Evolutionary conservation across 768 basidiomycete genomes (phyloP), one percentile per base, ranked within the genome.

Genomic region (Naganishia vaughanmartiniae): DNA sequence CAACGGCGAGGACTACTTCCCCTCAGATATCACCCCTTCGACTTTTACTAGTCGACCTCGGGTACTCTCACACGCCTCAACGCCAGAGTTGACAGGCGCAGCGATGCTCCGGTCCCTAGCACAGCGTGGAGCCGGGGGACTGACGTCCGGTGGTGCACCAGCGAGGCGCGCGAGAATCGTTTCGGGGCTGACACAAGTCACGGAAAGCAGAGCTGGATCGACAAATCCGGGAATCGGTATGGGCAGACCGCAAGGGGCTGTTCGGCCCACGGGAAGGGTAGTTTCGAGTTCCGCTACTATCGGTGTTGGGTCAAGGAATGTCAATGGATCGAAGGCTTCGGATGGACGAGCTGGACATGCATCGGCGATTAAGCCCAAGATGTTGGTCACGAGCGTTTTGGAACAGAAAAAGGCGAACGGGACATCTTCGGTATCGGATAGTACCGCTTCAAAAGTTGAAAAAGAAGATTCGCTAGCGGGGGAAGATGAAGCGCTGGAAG

Each of bases 31-130:
- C 11, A 6, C 65, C 24, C 48, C 65, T 6, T 26, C 65, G 4
- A 34, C 48, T 11, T 66, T 48, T n/a, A 42, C 68, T 3, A 69
- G 34, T 34, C 55, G 68, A 30, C 68, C 68, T 14, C 36, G 68
- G 11, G 68, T 69, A 11, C 46, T 69, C 45, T 34, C 68, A 7
- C 33, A 58, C 56, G 56, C 58, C 10, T 69, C 68, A 9, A 26
- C 57, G 15, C 45, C 68, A 2, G 68, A 69, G 12, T 7, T 42
- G 12, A 31, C 45, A 24, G 55, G 24, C 5, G n/a, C 67, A 28
- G 26, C 39, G 17, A 46, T 54, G 3, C 33, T 58, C 0, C 45
- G 45, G 15, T 57, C 68, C 9, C 68, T 60, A n/a, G 57, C 68
- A 24, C 55, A 58, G 24, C 55, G 68, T 21, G 68, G 56, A 10